A percentile compares a stretch with the other conserved stretches of the same genome.
Conservation (phyloP, 257 asterid species). For the Nicotiana noctiflora region DNA sequence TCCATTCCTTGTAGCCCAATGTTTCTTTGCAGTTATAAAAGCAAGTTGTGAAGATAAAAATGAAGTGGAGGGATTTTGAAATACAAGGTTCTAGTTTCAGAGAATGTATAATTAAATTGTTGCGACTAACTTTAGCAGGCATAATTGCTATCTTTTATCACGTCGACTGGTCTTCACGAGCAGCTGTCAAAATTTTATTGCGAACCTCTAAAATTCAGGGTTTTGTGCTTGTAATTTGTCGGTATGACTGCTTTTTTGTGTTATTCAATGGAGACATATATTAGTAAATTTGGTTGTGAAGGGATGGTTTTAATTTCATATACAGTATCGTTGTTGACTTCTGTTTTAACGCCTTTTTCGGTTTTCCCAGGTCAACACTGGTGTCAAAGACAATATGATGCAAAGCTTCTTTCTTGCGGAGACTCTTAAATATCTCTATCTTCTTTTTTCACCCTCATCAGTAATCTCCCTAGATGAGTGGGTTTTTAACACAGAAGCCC, state of each 20-base stretch:
- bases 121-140: neutral
- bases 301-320: neutral
- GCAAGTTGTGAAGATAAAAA: neutral
- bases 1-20: neutral
- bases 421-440: slow-evolving; percentile 94
- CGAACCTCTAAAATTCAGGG: neutral
- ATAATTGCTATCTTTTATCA: neutral
- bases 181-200: neutral
- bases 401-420: slow-evolving; percentile 98
- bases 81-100: neutral
- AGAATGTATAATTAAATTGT: neutral
- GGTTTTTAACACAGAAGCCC: slow-evolving; percentile 99
- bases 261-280: neutral
- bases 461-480: slow-evolving; percentile 92
- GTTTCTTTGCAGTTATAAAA: neutral
- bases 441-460: slow-evolving; percentile 89
- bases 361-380: slow-evolving; percentile 73
- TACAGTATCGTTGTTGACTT: neutral
- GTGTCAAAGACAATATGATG: slow-evolving; percentile 98
- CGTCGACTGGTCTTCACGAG: neutral
- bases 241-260: neutral
- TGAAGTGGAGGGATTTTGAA: neutral
- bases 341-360: slow-evolving; percentile 7
- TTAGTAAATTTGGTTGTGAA: neutral
- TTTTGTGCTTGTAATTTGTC: neutral